These are phyloP conservation scores for Trichoderma polysporum DNA, from an alignment of 2,329 filamentous ascomycete genomes.

Conservation along the genomic window DNA sequence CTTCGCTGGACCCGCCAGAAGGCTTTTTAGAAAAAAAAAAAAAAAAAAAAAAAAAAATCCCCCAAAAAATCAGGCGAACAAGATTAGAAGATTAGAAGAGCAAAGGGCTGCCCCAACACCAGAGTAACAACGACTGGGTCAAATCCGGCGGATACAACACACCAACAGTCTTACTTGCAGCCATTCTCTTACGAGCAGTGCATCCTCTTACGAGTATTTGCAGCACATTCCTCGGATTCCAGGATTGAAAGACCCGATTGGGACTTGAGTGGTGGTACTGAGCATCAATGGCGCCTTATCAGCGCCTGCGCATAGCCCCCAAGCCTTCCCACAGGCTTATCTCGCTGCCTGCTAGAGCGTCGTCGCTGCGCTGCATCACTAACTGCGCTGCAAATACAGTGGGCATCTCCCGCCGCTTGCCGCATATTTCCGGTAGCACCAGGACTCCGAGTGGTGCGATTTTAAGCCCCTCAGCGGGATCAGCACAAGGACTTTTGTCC, in stretches of 20 bases:
- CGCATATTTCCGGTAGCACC: conserved; percentile 14
- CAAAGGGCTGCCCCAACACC: background rate
- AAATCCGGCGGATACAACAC: no score
- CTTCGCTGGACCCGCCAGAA: no score
- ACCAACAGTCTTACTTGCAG: background rate
- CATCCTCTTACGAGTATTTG: no score
- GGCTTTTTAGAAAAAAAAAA: background rate
- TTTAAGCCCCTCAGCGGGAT: conserved; percentile 5
- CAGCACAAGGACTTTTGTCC: conserved; percentile 6
- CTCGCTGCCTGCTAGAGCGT: background rate
- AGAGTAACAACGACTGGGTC: no score
- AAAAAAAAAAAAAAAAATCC: background rate
- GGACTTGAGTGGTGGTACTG: background rate
- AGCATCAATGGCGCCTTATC: conserved; percentile 12
- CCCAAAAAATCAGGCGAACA: no score
- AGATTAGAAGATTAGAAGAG: background rate
- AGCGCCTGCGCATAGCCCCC: conserved; percentile 4
- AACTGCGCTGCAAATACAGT: background rate
- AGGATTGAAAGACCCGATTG: background rate
- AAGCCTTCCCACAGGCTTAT: background rate
- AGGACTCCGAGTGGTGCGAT: background rate
- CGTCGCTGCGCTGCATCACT: background rate
- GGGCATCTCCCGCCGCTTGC: conserved; percentile 3
- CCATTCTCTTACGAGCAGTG: background rate
- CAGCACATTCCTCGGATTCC: background rate